Evolutionary conservation across 805 yeast genomes (phyloP).

Genomic region (Sungouiella blattae): DNA sequence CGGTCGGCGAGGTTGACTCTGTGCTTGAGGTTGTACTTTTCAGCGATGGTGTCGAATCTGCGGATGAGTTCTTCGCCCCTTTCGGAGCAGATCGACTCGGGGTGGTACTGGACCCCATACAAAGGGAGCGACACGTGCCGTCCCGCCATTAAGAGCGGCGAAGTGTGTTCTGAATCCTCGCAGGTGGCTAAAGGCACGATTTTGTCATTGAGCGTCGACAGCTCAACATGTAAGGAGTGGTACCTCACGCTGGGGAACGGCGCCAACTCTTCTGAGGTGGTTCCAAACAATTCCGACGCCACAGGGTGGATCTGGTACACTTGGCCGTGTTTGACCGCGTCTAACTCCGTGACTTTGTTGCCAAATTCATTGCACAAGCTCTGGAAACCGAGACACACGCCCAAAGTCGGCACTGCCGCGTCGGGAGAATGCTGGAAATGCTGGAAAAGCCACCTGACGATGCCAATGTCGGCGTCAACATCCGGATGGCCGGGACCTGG

Average conservation of each 20-base stretch:
- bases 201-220: slow-evolving; percentile 21
- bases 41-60: slow-evolving; percentile 60
- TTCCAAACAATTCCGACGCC: slow-evolving; percentile 24
- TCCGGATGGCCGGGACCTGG: slow-evolving; percentile 97
- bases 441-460: slow-evolving; percentile 56
- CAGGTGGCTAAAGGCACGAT: slow-evolving; percentile 64
- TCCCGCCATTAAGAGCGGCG: slow-evolving; percentile 72
- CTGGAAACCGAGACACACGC: slow-evolving; percentile 93
- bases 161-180: not conserved
- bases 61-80: slow-evolving; percentile 55
- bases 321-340: slow-evolving; percentile 81
- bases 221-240: slow-evolving; percentile 70
- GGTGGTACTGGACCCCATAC: slow-evolving; percentile 96
- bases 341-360: slow-evolving; percentile 48
- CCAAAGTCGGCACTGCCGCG: slow-evolving; percentile 61
- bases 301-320: slow-evolving; percentile 52
- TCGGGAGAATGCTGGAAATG: slow-evolving; percentile 12
- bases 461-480: slow-evolving; percentile 61
- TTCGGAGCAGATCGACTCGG: slow-evolving; percentile 86
- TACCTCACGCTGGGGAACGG: slow-evolving; percentile 74
- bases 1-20: slow-evolving; percentile 13
- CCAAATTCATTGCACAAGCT: slow-evolving; percentile 66
- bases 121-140: slow-evolving; percentile 60
- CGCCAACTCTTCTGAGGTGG: not conserved
- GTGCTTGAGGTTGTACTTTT: slow-evolving; percentile 22